phyloP scores from a whole-genome alignment of 2,329 filamentous ascomycete species.

The Clonostachys rosea region DNA sequence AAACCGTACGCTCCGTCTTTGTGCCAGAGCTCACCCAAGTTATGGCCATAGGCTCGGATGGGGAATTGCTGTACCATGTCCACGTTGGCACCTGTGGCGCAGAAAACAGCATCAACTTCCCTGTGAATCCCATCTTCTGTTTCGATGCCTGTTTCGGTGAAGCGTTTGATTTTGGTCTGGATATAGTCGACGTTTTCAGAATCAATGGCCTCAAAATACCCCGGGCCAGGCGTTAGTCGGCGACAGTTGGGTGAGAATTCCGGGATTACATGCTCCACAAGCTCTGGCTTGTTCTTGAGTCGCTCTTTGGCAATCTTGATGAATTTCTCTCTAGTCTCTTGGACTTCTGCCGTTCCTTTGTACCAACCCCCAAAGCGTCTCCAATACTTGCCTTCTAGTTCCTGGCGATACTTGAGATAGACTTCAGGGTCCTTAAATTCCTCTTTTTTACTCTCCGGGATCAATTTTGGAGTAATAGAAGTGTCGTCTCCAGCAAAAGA shows the following conservation, averaged over 20 bases:
- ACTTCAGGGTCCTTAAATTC: conserved; percentile 43
- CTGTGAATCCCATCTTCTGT: conserved; percentile 4
- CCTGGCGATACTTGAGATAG: conserved; percentile 59
- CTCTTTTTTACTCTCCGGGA: conserved; percentile 46
- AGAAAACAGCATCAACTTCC: conserved; percentile 10
- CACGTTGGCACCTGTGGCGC: background rate
- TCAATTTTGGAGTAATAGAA: conserved; percentile 50
- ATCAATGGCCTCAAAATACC: background rate
- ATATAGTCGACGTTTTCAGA: background rate
- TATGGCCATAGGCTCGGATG: too few relatives aligned
- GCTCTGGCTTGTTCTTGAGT: background rate
- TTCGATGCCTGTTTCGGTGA: background rate
- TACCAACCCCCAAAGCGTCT: conserved; percentile 14
- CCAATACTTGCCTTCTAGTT: conserved; percentile 58
- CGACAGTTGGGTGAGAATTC: background rate
- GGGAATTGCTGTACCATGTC: too few relatives aligned
- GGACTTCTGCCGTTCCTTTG: conserved; percentile 24
- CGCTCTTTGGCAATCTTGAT: conserved; percentile 24
- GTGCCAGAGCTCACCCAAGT: too few relatives aligned
- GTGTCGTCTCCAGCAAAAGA: conserved; percentile 54
- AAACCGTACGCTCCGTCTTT: too few relatives aligned
- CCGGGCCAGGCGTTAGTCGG: background rate
- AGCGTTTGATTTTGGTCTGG: background rate
- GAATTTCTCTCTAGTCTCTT: conserved; percentile 32
- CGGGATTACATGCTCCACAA: background rate